Evolutionary conservation across 2,329 filamentous ascomycete genomes (phyloP), one percentile per base, ranked within the genome.

Genomic region (Phialophora chinensis): DNA sequence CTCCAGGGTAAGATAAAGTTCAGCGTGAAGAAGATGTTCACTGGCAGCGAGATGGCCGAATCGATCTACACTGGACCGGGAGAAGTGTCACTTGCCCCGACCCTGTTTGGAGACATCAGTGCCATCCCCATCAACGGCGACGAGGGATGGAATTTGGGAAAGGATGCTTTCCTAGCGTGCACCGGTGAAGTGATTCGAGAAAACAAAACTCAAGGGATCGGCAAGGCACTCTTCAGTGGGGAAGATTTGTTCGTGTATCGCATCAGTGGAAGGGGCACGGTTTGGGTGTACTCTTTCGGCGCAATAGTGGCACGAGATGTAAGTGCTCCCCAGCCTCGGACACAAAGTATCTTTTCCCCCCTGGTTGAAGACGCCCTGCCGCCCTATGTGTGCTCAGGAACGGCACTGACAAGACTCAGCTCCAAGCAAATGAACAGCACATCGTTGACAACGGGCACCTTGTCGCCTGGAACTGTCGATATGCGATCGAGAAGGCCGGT

Each of bases 401-500:
- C 38, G 17, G 38, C 17, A 42, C 12, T 60, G 23, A 61, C 49
- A 56, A 23, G 35, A 14, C 31, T 12, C 52, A 63, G 66, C 68
- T 66, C 29, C 66, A 66, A 66, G 54, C 60, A 29, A 65, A 65
- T 23, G 66, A 70, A 49, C 60, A 66, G 12, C 63, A 70, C 58
- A 70, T 70, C 31, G 68, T 70, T 33, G 68, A 70, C 53, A 70
- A 67, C 20, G 66, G 66, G 17, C 68, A 70, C 49, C 57, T 70
- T 25, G 68, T 70, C 8, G 68, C 68, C 10, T 70, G 68, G 68
- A 70, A 63, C 49, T 66, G 63, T 52, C 60, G 62, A 25, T 70
- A 70, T 38, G 56, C 56, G 8, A 66, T 70, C 23, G 68, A 70
- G 49, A 66, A 59, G 61, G 68, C 68, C 12, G 68, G 68, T 6